Conservation (phyloP, 192 early-diverging fungal genomes). For the Podila epigama region DNA sequence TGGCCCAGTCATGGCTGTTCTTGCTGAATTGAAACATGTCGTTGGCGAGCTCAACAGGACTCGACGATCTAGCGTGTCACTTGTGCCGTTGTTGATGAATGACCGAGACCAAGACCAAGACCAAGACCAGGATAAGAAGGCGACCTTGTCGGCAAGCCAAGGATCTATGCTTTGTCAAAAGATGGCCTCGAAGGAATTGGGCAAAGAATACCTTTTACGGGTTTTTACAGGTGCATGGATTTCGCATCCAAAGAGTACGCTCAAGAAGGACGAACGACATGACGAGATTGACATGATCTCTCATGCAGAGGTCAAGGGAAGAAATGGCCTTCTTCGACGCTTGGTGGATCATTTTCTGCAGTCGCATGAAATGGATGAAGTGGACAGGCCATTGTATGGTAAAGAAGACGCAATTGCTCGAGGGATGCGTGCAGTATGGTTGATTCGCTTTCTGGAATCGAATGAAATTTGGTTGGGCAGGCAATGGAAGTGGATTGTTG, state of each 20-base stretch:
- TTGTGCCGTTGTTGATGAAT: neutral
- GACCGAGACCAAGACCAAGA: neutral
- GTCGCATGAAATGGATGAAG: neutral
- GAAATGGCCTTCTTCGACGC: conserved; percentile 32
- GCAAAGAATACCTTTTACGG: conserved; percentile 13
- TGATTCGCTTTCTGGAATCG: conserved; percentile 26
- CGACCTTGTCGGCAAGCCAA: too few species aligned
- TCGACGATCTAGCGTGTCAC: neutral
- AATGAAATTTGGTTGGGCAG: conserved; percentile 23
- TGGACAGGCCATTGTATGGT: neutral
- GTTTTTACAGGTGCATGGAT: conserved; percentile 27
- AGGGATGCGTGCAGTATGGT: conserved; percentile 18
- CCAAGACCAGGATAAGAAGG: neutral
- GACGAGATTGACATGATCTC: neutral
- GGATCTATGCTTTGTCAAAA: too few species aligned
- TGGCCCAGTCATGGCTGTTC: conserved; percentile 3
- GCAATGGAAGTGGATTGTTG: conserved; percentile 29
- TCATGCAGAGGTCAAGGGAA: conserved; percentile 25
- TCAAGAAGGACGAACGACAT: neutral
- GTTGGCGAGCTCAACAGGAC: conserved; percentile 5
- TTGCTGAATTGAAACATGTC: conserved; percentile 10
- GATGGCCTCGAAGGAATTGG: neutral
- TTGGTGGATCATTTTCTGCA: conserved; percentile 28
- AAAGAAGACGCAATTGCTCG: neutral
- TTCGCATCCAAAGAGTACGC: neutral